These are phyloP conservation scores for Geotrichum reessii DNA, from an alignment of 1,139 yeast genomes.

Conservation along the genomic window DNA sequence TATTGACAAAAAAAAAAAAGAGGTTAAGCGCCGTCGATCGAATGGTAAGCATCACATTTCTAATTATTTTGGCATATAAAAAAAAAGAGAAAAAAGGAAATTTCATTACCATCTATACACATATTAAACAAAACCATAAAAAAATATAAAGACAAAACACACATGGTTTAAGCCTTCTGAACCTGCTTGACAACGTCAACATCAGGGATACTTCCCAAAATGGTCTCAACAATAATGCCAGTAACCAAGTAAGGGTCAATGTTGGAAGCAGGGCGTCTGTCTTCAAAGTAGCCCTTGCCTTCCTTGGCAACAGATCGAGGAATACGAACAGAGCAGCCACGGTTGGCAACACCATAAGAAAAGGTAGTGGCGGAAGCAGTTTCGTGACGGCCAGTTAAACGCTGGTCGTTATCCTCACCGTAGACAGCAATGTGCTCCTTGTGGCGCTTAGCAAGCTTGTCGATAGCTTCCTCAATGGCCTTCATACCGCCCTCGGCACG, in stretches of 20 bases:
- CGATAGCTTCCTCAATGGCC: conserved; percentile 84
- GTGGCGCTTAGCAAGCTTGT: conserved; percentile 93
- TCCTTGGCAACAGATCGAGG: conserved; percentile 98
- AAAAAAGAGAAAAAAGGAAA: too few relatives aligned
- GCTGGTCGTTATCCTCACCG: conserved; percentile 89
- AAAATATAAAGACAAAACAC: neutral
- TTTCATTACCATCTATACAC: too few relatives aligned
- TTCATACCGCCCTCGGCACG: conserved; percentile 96
- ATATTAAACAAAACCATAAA: too few relatives aligned
- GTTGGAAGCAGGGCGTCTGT: conserved; percentile 99
- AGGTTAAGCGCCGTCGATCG: too few relatives aligned
- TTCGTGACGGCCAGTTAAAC: conserved; percentile 98
- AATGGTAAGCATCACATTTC: too few relatives aligned
- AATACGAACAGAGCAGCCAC: conserved; percentile 98
- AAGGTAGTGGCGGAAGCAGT: conserved; percentile 89
- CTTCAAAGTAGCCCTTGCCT: conserved; percentile 97
- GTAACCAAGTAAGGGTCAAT: conserved; percentile 98
- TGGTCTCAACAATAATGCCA: conserved; percentile 96
- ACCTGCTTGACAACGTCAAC: conserved; percentile 71
- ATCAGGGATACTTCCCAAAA: conserved; percentile 90
- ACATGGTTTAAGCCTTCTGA: conserved; percentile 1
- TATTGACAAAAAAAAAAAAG: too few relatives aligned
- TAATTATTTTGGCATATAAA: too few relatives aligned
- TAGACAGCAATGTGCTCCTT: conserved; percentile 91
- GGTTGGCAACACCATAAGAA: conserved; percentile 97